phyloP scores from a whole-genome alignment of 805 yeast genomes.

The Suhomyces xylopsoci region DNA sequence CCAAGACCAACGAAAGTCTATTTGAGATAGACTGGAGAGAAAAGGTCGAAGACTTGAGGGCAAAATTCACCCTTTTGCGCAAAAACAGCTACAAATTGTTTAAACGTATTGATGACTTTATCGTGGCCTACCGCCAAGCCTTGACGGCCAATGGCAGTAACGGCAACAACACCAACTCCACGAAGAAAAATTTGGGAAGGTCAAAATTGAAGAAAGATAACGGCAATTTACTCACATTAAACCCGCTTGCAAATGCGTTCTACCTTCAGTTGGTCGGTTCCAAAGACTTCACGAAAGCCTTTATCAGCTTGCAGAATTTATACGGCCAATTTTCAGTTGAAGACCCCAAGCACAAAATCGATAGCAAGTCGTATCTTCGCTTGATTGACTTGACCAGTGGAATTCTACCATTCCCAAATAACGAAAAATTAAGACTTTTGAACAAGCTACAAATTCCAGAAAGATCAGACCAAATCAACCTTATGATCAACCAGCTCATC shows the following conservation, averaged over 20 bases:
- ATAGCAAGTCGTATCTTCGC: slow-evolving; percentile 11
- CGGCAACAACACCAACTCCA: background rate
- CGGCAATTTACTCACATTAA: slow-evolving; percentile 43
- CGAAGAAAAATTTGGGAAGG: slow-evolving; percentile 10
- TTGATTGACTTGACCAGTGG: slow-evolving; percentile 47
- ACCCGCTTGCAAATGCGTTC: slow-evolving; percentile 61
- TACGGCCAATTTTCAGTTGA: slow-evolving; percentile 21
- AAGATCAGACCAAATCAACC: slow-evolving; percentile 31
- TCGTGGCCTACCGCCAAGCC: slow-evolving; percentile 36
- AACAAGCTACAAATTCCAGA: slow-evolving; percentile 25
- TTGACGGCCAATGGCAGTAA: slow-evolving; percentile 13
- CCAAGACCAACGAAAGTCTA: slow-evolving; percentile 22
- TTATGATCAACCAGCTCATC: slow-evolving; percentile 33
- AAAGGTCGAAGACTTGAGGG: slow-evolving; percentile 15
- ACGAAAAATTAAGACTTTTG: slow-evolving; percentile 41
- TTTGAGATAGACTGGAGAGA: slow-evolving; percentile 25
- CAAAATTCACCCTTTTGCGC: slow-evolving; percentile 18
- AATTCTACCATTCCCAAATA: slow-evolving; percentile 48
- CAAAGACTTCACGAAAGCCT: slow-evolving; percentile 45
- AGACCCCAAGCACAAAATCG: slow-evolving; percentile 6
- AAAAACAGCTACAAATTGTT: slow-evolving; percentile 22
- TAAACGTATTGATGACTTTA: slow-evolving; percentile 37
- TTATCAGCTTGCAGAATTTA: slow-evolving; percentile 37
- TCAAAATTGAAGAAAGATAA: slow-evolving; percentile 7
- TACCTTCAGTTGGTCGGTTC: slow-evolving; percentile 52